Conservation (phyloP, 1,284 basidiomycete genomes). For the Apiotrichum sp. region DNA sequence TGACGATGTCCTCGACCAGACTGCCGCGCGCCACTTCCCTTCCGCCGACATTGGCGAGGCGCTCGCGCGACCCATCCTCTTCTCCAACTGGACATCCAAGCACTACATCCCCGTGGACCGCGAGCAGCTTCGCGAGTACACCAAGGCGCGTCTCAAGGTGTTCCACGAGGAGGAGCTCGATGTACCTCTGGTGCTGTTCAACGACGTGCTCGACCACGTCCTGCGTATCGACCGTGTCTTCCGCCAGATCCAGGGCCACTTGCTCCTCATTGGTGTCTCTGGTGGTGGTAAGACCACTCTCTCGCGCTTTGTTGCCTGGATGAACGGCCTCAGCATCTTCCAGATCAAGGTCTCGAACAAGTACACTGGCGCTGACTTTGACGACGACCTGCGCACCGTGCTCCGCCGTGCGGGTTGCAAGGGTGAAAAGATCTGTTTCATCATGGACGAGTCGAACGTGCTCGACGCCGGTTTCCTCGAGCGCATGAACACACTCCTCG, state of each 20-base stretch:
- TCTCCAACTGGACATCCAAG: constrained; percentile 99
- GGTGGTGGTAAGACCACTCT: constrained; percentile 98
- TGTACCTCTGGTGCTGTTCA: constrained; percentile 96
- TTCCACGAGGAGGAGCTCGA: constrained; percentile 98
- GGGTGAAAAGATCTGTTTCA: constrained; percentile 98
- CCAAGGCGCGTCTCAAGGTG: constrained; percentile 87
- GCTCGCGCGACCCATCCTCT: constrained; percentile 82
- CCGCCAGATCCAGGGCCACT: constrained; percentile 93
- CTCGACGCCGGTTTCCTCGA: constrained; percentile 97
- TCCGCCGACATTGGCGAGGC: constrained; percentile 80
- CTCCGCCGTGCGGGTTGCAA: constrained; percentile 93
- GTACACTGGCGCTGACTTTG: constrained; percentile 97
- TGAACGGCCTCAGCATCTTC: constrained; percentile 98
- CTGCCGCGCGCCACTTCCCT: constrained; percentile 83
- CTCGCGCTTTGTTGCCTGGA: constrained; percentile 98
- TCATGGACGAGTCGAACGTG: constrained; percentile 99
- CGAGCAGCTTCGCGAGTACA: constrained; percentile 88
- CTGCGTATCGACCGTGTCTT: constrained; percentile 98
- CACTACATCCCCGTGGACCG: constrained; percentile 92
- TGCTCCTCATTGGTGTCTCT: constrained; percentile 93
- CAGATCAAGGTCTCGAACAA: constrained; percentile 99
- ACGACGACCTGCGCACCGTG: constrained; percentile 90
- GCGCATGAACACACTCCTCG: constrained; percentile 97
- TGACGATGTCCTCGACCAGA: constrained; percentile 81
- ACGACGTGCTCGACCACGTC: constrained; percentile 96